These are phyloP conservation scores for Cystofilobasidium capitatum DNA, from an alignment of 768 basidiomycete genomes.

Conservation along the genomic window DNA sequence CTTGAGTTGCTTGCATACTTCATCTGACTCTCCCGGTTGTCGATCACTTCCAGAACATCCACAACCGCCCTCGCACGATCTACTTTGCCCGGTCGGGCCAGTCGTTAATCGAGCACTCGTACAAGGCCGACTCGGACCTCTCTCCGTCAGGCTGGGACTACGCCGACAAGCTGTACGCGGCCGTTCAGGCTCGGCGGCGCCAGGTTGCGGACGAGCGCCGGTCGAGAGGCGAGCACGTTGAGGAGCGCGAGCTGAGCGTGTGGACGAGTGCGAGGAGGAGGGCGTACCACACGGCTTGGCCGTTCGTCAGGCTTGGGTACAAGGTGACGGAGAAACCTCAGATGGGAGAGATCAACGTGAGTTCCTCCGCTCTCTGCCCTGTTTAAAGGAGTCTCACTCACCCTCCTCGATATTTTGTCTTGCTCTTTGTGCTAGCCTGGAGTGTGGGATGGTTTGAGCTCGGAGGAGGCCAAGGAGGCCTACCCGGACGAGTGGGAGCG, in stretches of 20 bases:
- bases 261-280: conserved; percentile 94
- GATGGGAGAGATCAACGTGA: conserved; percentile 96
- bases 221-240: conserved; percentile 47
- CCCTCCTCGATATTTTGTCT: not conserved
- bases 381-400: not conserved
- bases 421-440: conserved; percentile 30
- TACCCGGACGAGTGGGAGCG: conserved; percentile 93
- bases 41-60: conserved; percentile 56
- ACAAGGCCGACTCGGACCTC: conserved; percentile 94
- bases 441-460: conserved; percentile 88
- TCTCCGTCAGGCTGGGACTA: conserved; percentile 95
- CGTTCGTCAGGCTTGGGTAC: conserved; percentile 54
- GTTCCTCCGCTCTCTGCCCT: conserved; percentile 35
- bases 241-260: conserved; percentile 38
- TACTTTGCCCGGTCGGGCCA: conserved; percentile 98
- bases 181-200: conserved; percentile 71
- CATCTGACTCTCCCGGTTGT: not conserved
- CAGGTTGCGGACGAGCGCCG: conserved; percentile 60
- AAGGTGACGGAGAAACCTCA: conserved; percentile 84
- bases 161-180: conserved; percentile 76
- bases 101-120: conserved; percentile 95
- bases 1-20: not conserved
- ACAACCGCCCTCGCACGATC: conserved; percentile 82
- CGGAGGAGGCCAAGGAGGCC: conserved; percentile 75
- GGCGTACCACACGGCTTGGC: conserved; percentile 93